Percentiles rank a stretch among this genome's conserved stretches.
phyloP scores from a whole-genome alignment of 2,329 filamentous ascomycete genomes.

The Aspergillus fumigatus region DNA sequence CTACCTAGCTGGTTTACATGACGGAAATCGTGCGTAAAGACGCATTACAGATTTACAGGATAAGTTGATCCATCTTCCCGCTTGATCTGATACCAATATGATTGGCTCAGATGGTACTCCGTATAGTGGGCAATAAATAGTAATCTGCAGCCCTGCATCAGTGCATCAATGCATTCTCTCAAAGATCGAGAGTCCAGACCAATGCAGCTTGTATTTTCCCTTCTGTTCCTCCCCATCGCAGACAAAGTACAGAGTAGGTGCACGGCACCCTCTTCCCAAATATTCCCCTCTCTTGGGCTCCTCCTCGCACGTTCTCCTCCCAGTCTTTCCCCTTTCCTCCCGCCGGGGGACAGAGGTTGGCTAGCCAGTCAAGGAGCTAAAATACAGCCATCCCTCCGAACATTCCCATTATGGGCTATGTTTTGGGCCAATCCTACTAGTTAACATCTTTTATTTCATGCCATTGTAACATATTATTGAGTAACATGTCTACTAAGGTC shows the following conservation, averaged over 20 bases:
- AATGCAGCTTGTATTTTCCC: slow-evolving; percentile 2
- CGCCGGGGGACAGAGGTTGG: slow-evolving; percentile 5
- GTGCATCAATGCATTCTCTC: not conserved
- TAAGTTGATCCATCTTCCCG: not conserved
- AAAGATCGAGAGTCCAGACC: slow-evolving; percentile 12
- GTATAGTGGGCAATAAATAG: not conserved
- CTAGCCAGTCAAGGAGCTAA: slow-evolving; percentile 8
- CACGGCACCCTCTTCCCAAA: not conserved
- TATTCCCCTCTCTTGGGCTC: slow-evolving; percentile 3
- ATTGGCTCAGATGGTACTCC: slow-evolving; percentile 1
- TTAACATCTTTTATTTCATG: not conserved
- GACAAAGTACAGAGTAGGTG: no score
- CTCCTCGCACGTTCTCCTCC: not conserved
- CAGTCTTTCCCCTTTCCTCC: slow-evolving; percentile 2
- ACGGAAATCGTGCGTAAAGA: not conserved
- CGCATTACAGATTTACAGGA: no score
- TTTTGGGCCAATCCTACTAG: not conserved
- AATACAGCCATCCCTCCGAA: slow-evolving; percentile 1
- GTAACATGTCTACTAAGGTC: not conserved
- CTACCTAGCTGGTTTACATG: not conserved
- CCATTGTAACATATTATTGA: not conserved
- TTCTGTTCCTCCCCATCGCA: not conserved
- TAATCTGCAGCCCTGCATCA: slow-evolving; percentile 16
- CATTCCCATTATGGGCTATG: not conserved
- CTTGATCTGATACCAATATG: not conserved